Conservation (phyloP, 23 red algal genomes). For the Pyropia haitanensis region DNA sequence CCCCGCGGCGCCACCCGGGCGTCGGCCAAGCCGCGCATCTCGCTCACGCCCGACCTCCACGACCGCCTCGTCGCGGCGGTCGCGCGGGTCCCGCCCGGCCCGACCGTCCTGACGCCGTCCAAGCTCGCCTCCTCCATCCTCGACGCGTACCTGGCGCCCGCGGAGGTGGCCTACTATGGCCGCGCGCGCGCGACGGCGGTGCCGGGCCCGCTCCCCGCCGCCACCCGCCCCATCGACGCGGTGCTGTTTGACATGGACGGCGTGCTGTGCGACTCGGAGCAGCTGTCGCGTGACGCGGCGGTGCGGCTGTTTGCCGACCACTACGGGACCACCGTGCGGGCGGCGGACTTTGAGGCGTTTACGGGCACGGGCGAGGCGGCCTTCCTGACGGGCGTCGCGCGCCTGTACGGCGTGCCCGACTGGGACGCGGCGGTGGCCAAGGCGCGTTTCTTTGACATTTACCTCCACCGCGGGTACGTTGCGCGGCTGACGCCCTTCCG, state of each 20-base stretch:
- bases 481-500: constrained; percentile 26
- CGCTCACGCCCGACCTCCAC: no score
- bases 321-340: constrained; percentile 27
- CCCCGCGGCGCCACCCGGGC: no score
- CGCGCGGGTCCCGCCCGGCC: no score
- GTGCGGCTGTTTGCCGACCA: constrained; percentile 28
- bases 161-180: constrained; percentile 37
- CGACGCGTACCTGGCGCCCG: constrained; percentile 34
- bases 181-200: neutral
- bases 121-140: constrained; percentile 41
- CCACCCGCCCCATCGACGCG: constrained; percentile 34
- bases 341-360: constrained; percentile 76
- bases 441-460: constrained; percentile 64
- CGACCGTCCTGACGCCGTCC: constrained; percentile 13
- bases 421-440: constrained; percentile 68
- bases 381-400: constrained; percentile 67
- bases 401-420: constrained; percentile 22
- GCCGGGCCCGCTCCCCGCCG: neutral
- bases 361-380: constrained; percentile 73
- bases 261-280: constrained; percentile 78
- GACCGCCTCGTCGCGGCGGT: no score
- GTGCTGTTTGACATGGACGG: constrained; percentile 96
- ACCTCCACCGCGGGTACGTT: constrained; percentile 32
- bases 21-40: no score
- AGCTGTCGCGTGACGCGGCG: constrained; percentile 33